phyloP scores from a whole-genome alignment of 2,329 filamentous ascomycete species.

The Penicillium rolfsii region DNA sequence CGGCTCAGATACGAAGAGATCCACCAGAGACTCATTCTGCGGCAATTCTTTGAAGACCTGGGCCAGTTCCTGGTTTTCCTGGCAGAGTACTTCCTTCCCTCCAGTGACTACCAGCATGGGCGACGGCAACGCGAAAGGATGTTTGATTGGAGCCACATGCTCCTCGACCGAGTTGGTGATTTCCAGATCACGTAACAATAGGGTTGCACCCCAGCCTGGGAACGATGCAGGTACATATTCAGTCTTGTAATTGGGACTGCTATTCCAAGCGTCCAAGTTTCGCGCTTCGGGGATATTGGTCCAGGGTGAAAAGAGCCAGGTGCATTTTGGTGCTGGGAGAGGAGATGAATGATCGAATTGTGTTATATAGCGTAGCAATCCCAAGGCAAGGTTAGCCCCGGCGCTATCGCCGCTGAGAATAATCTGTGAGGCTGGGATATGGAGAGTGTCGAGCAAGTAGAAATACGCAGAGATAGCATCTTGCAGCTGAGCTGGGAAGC shows the following conservation, averaged over 20 bases:
- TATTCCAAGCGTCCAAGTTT: neutral
- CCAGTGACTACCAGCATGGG: constrained; percentile 24
- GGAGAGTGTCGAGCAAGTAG: constrained; percentile 24
- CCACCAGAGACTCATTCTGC: constrained; percentile 13
- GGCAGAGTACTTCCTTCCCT: constrained; percentile 10
- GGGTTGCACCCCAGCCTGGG: neutral
- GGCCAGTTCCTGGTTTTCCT: constrained; percentile 16
- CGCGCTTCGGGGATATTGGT: constrained; percentile 3
- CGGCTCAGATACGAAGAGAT: constrained; percentile 17
- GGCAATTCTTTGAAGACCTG: constrained; percentile 7
- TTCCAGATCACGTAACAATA: neutral
- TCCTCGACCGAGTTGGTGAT: constrained; percentile 9
- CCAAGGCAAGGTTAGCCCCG: constrained; percentile 29
- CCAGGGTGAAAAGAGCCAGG: constrained; percentile 24
- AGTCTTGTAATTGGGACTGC: constrained; percentile 3
- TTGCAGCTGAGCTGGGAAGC: constrained; percentile 32
- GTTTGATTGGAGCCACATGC: constrained; percentile 21
- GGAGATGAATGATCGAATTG: constrained; percentile 10
- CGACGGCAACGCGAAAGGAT: constrained; percentile 26
- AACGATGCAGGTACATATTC: constrained; percentile 3
- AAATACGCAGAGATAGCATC: constrained; percentile 29
- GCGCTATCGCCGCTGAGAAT: constrained; percentile 30
- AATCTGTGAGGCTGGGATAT: constrained; percentile 27
- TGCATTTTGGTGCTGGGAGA: constrained; percentile 21
- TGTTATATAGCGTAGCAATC: constrained; percentile 28